Percentiles rank a stretch among this genome's conserved stretches.
Evolutionary conservation across 345 rosid species (phyloP).

Genomic region (Populus pruinosa): DNA sequence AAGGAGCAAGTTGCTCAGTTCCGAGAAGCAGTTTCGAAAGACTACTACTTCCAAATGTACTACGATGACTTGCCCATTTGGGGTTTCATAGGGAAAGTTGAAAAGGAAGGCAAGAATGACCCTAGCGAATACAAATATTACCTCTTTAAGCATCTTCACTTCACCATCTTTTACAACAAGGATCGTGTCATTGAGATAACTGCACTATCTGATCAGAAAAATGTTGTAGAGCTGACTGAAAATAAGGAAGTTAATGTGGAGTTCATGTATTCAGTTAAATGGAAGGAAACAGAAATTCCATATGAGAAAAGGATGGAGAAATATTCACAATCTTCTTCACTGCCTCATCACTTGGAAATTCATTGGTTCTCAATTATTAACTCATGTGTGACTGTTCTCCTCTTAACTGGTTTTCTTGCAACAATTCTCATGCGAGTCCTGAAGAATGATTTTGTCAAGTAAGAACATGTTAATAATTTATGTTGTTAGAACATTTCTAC

Average conservation of each 20-base stretch:
- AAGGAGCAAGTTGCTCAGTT: slow-evolving; percentile 25
- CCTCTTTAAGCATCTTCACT: slow-evolving; percentile 28
- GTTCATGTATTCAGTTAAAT: slow-evolving; percentile 26
- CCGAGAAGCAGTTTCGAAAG: slow-evolving; percentile 23
- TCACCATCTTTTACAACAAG: slow-evolving; percentile 25
- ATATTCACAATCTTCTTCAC: slow-evolving; percentile 26
- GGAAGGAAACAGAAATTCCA: slow-evolving; percentile 30
- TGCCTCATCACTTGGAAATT: slow-evolving; percentile 34
- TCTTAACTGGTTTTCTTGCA: slow-evolving; percentile 33
- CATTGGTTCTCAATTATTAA: slow-evolving; percentile 36
- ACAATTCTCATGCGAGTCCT: slow-evolving; percentile 35
- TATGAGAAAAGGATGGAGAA: slow-evolving; percentile 35
- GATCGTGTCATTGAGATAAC: slow-evolving; percentile 29
- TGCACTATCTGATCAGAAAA: slow-evolving; percentile 17
- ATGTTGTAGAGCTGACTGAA: slow-evolving; percentile 26
- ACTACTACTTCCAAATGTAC: slow-evolving; percentile 34
- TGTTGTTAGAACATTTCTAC: not conserved
- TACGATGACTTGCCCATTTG: slow-evolving; percentile 35
- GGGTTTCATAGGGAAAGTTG: slow-evolving; percentile 34
- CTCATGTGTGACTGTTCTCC: slow-evolving; percentile 33
- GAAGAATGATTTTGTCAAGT: slow-evolving; percentile 35
- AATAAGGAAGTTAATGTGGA: slow-evolving; percentile 28
- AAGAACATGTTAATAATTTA: not conserved
- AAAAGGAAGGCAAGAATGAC: slow-evolving; percentile 25
- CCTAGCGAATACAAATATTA: slow-evolving; percentile 25